Conservation (phyloP, 805 yeast genomes). For the Soucietia sequanensis region DNA sequence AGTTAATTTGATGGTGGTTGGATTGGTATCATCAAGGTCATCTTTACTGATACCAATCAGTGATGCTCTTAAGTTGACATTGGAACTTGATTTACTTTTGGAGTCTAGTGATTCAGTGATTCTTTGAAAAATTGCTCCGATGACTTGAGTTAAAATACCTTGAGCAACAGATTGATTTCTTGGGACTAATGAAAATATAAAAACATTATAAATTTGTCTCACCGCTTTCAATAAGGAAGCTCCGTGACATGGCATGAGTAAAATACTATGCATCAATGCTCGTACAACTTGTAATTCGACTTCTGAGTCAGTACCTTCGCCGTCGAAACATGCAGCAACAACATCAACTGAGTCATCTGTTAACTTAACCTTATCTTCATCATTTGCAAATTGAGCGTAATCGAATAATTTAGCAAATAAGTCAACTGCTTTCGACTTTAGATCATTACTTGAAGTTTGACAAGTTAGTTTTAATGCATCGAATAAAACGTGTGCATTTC, state of each 20-base stretch:
- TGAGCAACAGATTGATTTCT: constrained; percentile 93
- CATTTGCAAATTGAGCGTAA: constrained; percentile 71
- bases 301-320: constrained; percentile 87
- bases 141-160: constrained; percentile 89
- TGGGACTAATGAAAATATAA: constrained; percentile 76
- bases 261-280: constrained; percentile 84
- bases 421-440: constrained; percentile 76
- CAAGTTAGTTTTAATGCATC: constrained; percentile 77
- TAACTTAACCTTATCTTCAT: constrained; percentile 53
- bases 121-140: constrained; percentile 80
- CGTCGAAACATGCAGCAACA: constrained; percentile 81
- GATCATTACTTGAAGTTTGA: constrained; percentile 61
- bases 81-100: constrained; percentile 31
- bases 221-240: constrained; percentile 84
- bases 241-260: constrained; percentile 88
- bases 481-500: constrained; percentile 56
- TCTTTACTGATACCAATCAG: constrained; percentile 23
- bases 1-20: constrained; percentile 43
- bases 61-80: constrained; percentile 18
- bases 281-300: constrained; percentile 91
- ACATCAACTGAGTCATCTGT: constrained; percentile 84
- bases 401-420: constrained; percentile 85
- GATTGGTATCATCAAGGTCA: constrained; percentile 18
- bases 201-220: constrained; percentile 90
- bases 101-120: constrained; percentile 41